A percentile compares a stretch with the other conserved stretches of the same genome.
These are phyloP conservation scores for Delphinella strobiligena DNA, from an alignment of 2,329 filamentous ascomycete genomes.

Conservation along the genomic window DNA sequence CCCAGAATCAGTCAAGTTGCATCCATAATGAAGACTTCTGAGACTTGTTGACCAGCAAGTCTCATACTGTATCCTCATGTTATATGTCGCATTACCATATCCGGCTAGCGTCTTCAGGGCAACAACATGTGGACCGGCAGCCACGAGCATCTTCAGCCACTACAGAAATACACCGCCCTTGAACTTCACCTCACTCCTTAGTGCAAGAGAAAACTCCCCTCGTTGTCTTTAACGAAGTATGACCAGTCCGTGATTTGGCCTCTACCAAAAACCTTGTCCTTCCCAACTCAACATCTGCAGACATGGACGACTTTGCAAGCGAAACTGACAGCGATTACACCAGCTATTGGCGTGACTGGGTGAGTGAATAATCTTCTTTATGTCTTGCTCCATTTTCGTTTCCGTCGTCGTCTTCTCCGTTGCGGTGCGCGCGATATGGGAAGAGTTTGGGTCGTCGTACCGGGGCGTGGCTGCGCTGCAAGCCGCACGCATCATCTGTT, in stretches of 20 bases:
- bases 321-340: conserved; percentile 99
- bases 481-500: too few relatives aligned
- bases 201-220: too few relatives aligned
- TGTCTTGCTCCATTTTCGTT: neutral
- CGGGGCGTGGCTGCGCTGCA: too few relatives aligned
- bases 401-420: neutral
- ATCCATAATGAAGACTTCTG: too few relatives aligned
- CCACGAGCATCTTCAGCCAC: neutral
- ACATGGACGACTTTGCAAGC: conserved; percentile 94
- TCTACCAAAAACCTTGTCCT: neutral
- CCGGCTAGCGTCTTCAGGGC: too few relatives aligned
- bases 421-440: too few relatives aligned
- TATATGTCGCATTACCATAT: too few relatives aligned
- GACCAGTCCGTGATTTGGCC: neutral
- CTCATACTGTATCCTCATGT: too few relatives aligned
- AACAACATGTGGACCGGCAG: neutral
- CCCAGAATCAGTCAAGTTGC: too few relatives aligned
- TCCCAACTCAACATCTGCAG: neutral
- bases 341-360: conserved; percentile 99
- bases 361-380: conserved; percentile 39
- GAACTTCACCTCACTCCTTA: too few relatives aligned
- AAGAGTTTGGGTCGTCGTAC: neutral
- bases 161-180: neutral
- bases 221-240: too few relatives aligned
- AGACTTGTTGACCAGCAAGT: too few relatives aligned